These are phyloP conservation scores for Coelastrella sp. DNA, from an alignment of 139 green algal species.

Conservation along the genomic window DNA sequence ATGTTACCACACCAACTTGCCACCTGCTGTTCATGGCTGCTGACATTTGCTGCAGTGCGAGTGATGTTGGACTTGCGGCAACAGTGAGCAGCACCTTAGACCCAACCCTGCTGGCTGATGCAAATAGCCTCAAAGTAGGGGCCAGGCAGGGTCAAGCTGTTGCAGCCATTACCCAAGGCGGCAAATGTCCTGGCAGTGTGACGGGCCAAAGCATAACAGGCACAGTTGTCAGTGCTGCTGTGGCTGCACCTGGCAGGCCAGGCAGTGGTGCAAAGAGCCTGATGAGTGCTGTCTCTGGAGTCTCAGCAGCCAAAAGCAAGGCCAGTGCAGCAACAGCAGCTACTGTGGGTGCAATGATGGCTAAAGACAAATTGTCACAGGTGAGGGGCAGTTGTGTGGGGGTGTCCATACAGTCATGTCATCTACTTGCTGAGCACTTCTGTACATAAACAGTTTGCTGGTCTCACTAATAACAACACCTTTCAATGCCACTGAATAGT, in stretches of 20 bases:
- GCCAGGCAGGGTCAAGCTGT: not conserved
- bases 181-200: conserved; percentile 16
- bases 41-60: not conserved
- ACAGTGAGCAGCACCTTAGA: not conserved
- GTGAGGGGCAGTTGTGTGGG: not conserved
- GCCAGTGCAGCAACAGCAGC: conserved; percentile 17
- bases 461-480: no score
- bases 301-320: conserved; percentile 20
- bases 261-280: conserved; percentile 26
- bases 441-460: not conserved
- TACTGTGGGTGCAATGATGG: conserved; percentile 6
- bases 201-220: conserved; percentile 11
- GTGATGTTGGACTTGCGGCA: not conserved
- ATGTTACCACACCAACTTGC: not conserved
- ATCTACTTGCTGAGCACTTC: not conserved
- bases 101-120: not conserved
- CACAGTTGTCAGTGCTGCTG: not conserved
- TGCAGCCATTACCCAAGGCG: not conserved
- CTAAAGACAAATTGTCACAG: conserved; percentile 38
- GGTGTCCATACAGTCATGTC: not conserved
- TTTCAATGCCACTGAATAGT: no score
- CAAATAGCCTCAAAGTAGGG: not conserved
- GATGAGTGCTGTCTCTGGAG: conserved; percentile 19
- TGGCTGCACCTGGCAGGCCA: not conserved
- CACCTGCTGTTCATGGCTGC: not conserved